Percentiles rank a stretch among this genome's conserved stretches.
Conservation (phyloP, 176 grass and related monocot genomes). For the Rhipidocladum racemiflorum region DNA sequence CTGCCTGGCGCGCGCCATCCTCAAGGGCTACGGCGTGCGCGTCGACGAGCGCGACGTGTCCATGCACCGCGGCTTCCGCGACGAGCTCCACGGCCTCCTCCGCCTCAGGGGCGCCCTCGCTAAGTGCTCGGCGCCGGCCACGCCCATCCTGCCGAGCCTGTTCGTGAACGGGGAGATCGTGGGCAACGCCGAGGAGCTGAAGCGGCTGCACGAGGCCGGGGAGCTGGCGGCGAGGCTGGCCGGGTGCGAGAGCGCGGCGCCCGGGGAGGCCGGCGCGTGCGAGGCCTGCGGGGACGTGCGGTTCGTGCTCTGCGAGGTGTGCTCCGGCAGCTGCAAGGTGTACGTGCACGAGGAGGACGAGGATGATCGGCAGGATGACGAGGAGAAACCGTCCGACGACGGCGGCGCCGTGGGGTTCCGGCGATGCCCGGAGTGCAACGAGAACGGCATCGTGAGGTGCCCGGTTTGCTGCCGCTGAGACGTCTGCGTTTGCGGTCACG, state of each 20-base stretch:
- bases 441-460: constrained; percentile 91
- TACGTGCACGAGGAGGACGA: constrained; percentile 34
- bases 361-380: not conserved
- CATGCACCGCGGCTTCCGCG: constrained; percentile 78
- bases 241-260: constrained; percentile 40
- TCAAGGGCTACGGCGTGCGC: constrained; percentile 64
- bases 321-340: constrained; percentile 95
- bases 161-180: constrained; percentile 62
- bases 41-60: constrained; percentile 95
- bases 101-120: not conserved
- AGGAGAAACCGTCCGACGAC: not conserved
- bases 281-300: constrained; percentile 68
- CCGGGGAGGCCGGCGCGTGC: constrained; percentile 42
- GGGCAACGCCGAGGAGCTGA: constrained; percentile 72
- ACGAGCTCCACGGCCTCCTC: constrained; percentile 56
- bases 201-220: constrained; percentile 79
- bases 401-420: constrained; percentile 38
- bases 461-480: constrained; percentile 54
- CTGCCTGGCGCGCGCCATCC: constrained; percentile 57
- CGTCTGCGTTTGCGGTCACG: not conserved
- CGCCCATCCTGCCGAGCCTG: constrained; percentile 52
- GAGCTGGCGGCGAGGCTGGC: constrained; percentile 48
- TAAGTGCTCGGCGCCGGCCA: constrained; percentile 27
- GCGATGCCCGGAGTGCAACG: constrained; percentile 82
- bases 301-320: constrained; percentile 82